Percentiles rank a stretch among this genome's conserved stretches.
Conservation (phyloP, 176 grass and related monocot genomes). For the Poa pratensis region DNA sequence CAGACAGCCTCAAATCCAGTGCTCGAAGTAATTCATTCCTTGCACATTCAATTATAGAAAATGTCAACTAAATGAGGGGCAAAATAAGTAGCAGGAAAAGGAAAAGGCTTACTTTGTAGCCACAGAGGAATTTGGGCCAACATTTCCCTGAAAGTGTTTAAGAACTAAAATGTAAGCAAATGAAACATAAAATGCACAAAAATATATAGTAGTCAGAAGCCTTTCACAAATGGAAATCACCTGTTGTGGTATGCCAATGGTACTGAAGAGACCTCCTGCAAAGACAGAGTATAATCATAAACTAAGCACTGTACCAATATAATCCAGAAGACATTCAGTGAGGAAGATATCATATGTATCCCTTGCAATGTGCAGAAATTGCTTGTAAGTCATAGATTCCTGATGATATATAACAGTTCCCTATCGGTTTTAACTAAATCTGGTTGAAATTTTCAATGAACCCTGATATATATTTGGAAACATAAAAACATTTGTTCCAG, state of each 20-base stretch:
- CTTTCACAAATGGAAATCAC: slow-evolving; percentile 50
- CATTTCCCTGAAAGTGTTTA: slow-evolving; percentile 68
- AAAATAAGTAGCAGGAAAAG: slow-evolving; percentile 31
- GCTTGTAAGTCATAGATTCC: background rate
- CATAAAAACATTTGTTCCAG: background rate
- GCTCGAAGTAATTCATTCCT: slow-evolving; percentile 96
- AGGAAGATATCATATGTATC: slow-evolving; percentile 34
- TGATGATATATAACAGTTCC: slow-evolving; percentile 13
- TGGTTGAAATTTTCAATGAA: background rate
- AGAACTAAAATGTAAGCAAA: slow-evolving; percentile 42
- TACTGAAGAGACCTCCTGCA: slow-evolving; percentile 70
- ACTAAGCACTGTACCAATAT: slow-evolving; percentile 24
- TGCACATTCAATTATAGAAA: slow-evolving; percentile 35
- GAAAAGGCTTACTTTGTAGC: slow-evolving; percentile 77
- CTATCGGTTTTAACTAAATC: background rate
- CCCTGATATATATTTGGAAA: slow-evolving; percentile 7
- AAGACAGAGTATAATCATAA: slow-evolving; percentile 34
- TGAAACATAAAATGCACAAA: slow-evolving; percentile 37
- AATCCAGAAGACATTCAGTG: background rate
- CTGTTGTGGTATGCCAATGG: slow-evolving; percentile 55
- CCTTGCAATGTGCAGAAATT: slow-evolving; percentile 17
- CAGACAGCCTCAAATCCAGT: slow-evolving; percentile 80
- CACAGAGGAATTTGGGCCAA: slow-evolving; percentile 63
- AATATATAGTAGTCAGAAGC: background rate
- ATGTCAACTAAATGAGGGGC: slow-evolving; percentile 36